Percentiles rank a stretch among this genome's conserved stretches.
These are phyloP conservation scores for Suillus subaureus DNA, from an alignment of 768 basidiomycete species.

Conservation along the genomic window DNA sequence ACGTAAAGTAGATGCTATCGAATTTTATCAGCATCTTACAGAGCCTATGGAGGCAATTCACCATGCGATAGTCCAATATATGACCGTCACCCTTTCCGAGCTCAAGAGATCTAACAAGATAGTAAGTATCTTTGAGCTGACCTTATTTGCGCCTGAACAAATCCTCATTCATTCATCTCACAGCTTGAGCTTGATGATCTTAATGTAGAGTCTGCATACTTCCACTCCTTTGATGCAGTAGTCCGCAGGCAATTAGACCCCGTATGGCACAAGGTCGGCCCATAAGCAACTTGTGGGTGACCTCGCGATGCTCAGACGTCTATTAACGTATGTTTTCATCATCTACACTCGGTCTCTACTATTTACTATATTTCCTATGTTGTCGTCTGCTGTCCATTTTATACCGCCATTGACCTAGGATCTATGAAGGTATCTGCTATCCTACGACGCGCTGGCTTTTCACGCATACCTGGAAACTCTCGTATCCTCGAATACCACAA, in stretches of 20 bases:
- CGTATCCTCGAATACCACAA: slow-evolving; percentile 59
- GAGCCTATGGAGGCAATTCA: slow-evolving; percentile 90
- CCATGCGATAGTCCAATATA: slow-evolving; percentile 89
- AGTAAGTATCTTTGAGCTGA: slow-evolving; percentile 34
- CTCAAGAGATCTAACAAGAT: slow-evolving; percentile 84
- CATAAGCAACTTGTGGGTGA: slow-evolving; percentile 90
- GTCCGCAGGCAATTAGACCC: slow-evolving; percentile 89
- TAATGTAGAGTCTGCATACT: slow-evolving; percentile 91
- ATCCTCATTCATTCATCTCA: neutral
- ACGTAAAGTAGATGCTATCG: slow-evolving; percentile 87
- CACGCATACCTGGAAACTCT: slow-evolving; percentile 91
- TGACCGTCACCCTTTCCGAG: slow-evolving; percentile 87
- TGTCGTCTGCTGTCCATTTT: neutral
- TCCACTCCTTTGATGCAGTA: slow-evolving; percentile 86
- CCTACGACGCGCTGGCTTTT: slow-evolving; percentile 90
- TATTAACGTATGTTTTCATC: slow-evolving; percentile 63
- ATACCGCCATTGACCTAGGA: slow-evolving; percentile 15
- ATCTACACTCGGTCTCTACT: neutral
- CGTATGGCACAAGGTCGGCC: slow-evolving; percentile 96
- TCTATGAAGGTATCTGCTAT: slow-evolving; percentile 69
- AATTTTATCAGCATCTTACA: slow-evolving; percentile 85
- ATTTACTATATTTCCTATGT: neutral
- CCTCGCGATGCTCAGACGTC: slow-evolving; percentile 78
- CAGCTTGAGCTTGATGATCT: slow-evolving; percentile 95
- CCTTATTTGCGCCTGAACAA: neutral